These are phyloP conservation scores for Dalbergia cochinchinensis DNA, from an alignment of 306 rosid species.

Conservation along the genomic window DNA sequence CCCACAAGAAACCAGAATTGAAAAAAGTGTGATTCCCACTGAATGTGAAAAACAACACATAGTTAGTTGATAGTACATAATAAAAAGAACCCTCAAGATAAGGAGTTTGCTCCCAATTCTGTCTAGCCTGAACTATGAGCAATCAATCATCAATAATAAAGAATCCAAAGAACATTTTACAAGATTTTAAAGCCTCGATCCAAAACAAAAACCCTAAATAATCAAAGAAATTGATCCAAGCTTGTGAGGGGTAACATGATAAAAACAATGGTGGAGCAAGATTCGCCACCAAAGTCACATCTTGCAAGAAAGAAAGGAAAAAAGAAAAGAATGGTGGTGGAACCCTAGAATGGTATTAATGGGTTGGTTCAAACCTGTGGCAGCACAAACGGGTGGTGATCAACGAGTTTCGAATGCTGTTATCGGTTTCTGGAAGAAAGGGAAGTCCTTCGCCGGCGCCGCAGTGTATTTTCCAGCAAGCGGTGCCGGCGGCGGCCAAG, in stretches of 20 bases:
- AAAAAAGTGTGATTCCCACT: background rate
- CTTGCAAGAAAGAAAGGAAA: background rate
- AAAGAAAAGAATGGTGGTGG: background rate
- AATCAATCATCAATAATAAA: background rate
- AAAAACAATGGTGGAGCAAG: conserved; percentile 3
- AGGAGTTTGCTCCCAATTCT: background rate
- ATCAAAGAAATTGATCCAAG: background rate
- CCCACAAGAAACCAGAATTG: background rate
- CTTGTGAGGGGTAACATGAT: background rate
- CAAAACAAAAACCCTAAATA: background rate
- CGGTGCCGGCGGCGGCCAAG: background rate
- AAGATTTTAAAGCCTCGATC: background rate
- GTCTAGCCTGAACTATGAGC: background rate
- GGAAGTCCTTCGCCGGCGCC: background rate
- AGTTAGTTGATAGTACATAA: background rate
- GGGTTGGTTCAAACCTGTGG: conserved; percentile 5
- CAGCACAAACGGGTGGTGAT: conserved; percentile 6
- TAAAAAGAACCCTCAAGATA: background rate
- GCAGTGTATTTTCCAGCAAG: background rate
- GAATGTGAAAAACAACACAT: background rate
- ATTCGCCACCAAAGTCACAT: conserved; percentile 21
- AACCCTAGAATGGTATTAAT: background rate
- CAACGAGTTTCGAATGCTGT: background rate
- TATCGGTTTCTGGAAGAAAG: background rate
- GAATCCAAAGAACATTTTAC: background rate